These are phyloP conservation scores for Myriosclerotinia scirpicola DNA, from an alignment of 2,329 filamentous ascomycete genomes.

Conservation along the genomic window DNA sequence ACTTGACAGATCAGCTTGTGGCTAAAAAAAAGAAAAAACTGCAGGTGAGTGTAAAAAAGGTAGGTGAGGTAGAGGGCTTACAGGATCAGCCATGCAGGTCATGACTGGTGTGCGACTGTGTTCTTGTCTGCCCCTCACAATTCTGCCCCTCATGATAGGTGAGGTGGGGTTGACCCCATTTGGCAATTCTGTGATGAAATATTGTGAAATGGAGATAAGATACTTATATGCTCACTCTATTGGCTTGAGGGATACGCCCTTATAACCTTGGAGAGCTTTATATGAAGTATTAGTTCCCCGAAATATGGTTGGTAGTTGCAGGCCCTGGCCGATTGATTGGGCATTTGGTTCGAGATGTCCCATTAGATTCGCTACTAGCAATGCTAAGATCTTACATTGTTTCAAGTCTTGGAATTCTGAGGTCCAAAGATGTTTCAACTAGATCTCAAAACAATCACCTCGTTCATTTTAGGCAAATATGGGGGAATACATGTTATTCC, in stretches of 20 bases:
- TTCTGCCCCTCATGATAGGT: slow-evolving; percentile 7
- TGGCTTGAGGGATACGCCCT: background rate
- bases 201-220: too few relatives aligned
- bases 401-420: background rate
- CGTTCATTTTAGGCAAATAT: background rate
- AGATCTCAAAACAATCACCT: background rate
- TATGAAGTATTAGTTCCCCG: background rate
- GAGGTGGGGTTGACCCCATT: background rate
- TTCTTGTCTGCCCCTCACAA: background rate
- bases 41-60: background rate
- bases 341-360: too few relatives aligned
- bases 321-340: too few relatives aligned
- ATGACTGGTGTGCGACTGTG: slow-evolving; percentile 3
- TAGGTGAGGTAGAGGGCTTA: slow-evolving; percentile 3
- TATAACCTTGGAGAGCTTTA: too few relatives aligned
- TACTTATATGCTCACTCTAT: background rate
- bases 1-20: slow-evolving; percentile 18
- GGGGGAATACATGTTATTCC: background rate
- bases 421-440: background rate
- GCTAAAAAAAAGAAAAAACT: background rate
- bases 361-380: background rate
- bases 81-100: slow-evolving; percentile 11
- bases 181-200: too few relatives aligned
- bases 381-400: background rate
- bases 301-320: too few relatives aligned